phyloP scores from a whole-genome alignment of 345 rosid species.

The Physaria fendleri region DNA sequence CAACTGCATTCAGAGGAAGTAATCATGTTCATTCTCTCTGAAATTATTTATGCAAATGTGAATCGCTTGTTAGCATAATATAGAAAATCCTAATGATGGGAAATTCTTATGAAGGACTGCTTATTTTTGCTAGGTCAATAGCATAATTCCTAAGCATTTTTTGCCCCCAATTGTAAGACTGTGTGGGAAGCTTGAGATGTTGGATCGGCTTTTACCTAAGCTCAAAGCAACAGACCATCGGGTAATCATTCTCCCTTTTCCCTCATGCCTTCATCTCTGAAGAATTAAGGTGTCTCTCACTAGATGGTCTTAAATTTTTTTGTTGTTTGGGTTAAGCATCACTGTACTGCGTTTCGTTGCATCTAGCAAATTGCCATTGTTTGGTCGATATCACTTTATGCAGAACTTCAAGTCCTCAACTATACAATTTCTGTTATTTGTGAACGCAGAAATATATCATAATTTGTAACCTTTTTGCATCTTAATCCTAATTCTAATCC shows the following conservation, averaged over 20 bases:
- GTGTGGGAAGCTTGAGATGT: conserved; percentile 93
- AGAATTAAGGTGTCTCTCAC: not conserved
- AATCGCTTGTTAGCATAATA: not conserved
- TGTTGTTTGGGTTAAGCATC: not conserved
- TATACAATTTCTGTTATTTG: not conserved
- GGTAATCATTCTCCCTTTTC: conserved; percentile 34
- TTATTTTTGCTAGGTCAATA: conserved; percentile 47
- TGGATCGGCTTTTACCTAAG: conserved; percentile 75
- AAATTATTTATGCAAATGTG: conserved; percentile 35
- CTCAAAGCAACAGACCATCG: conserved; percentile 85
- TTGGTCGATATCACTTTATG: not conserved
- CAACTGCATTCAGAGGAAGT: conserved; percentile 84
- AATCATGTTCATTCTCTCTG: conserved; percentile 52
- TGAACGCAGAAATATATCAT: not conserved
- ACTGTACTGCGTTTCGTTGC: not conserved
- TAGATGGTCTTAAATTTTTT: not conserved
- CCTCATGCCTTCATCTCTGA: not conserved
- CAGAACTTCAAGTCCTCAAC: not conserved
- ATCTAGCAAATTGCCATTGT: not conserved
- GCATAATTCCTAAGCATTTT: conserved; percentile 56
- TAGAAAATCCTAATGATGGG: not conserved
- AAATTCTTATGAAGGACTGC: not conserved
- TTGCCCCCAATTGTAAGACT: conserved; percentile 70
- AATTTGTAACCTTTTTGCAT: not conserved
- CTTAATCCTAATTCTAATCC: not conserved